Evolutionary conservation across 495 filamentous ascomycete genomes (phyloP), one percentile per base, ranked within the genome.

Genomic region (Trichoderma virens): DNA sequence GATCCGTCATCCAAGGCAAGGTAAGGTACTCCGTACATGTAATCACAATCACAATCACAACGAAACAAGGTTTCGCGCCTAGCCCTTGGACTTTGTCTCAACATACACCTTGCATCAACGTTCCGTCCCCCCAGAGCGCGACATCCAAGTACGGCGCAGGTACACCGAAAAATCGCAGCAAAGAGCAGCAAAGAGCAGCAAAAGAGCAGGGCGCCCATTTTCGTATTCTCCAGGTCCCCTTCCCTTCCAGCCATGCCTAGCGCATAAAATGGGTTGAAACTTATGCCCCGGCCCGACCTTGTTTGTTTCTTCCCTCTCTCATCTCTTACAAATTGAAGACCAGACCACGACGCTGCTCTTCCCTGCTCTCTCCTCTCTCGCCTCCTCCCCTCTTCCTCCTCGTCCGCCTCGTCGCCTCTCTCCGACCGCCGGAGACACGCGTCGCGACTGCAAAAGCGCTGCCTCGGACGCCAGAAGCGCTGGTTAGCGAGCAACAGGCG

Each of bases 251-350:
- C 45, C 45, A 16, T 51, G 18, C 25, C 51, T 56, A 56, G 51
- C 51, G 51, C 51, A 56, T 56, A 56, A 56, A 56, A 56, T 56
- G 51, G 51, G 27, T 56, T 56, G 51, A 56, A 30, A 56, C 27
- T 18, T 56, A 13, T 30, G 7, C 51, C 51, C 51, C 51, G 51
- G 51, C 43, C n/a, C 43, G 51, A 23, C 51, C 51, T n/a, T 56
- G 23, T 13, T 56, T 56, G 23, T 56, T 56, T 56, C 27, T 18
- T n/a, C 51, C 9, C 9, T 9, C 27, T 23, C 3, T 56, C 25
- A 8, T 18, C 9, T 27, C 51, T 56, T 27, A 20, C 20, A 7
- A 56, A 28, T 23, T 27, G 1, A 6, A 5, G 4, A 20, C 23
- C 20, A 6, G 27, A 56, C n/a, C 45, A 20, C 1, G 20, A 47